Base-by-base conservation (phyloP, 352 stramenopile species). In the Globisporangium uncinulatum region DNA sequence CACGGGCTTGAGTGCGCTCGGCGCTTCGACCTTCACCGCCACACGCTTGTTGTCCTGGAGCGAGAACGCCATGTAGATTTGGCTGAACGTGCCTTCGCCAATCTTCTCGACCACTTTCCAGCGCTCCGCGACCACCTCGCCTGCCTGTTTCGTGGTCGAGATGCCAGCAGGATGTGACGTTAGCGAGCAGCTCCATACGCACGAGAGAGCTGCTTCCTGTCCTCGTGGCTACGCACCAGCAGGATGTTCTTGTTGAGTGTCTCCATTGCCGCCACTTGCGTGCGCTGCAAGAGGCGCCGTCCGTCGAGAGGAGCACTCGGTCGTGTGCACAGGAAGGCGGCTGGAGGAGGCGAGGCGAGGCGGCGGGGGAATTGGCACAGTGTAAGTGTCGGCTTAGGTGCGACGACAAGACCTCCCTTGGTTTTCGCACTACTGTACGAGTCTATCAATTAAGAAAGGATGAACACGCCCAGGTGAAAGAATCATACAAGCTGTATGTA, bases 51-150 rank as follows among this genome's bases (percentile, higher is more conserved):
- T 74, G 62, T 73, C 76, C 48, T 91, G 78, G 32, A 93, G 65
- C 45, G 79, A 84, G 43, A 87, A 91, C 36, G 86, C 86, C 63
- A 85, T 86, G 66, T 93, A 95, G 54, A 95, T 95, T 66, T 95
- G 83, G 53, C 86, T 95, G 57, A 95, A 95, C 6, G 86, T 95
- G 21, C 86, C 86, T 70, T 95, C 85, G 59, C 85, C 85, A 42
- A 95, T 95, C 65, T 95, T 95, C 67, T 95, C 85, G 24, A 85
- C 71, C 54, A 95, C 77, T 46, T 87, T 88, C 86, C 86, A 95
- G 48, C 79, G 80, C 44, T 89, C 76, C 0, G 82, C 81, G 42
- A 95, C 75, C 43, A 95, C 72, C 67, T 95, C 86, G 47, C 86
- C 86, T 19, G 82, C 74, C 86, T 95, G 47, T 8, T 10, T 9